Conservation (phyloP, 306 rosid species). For the Boehmeria nivea region DNA sequence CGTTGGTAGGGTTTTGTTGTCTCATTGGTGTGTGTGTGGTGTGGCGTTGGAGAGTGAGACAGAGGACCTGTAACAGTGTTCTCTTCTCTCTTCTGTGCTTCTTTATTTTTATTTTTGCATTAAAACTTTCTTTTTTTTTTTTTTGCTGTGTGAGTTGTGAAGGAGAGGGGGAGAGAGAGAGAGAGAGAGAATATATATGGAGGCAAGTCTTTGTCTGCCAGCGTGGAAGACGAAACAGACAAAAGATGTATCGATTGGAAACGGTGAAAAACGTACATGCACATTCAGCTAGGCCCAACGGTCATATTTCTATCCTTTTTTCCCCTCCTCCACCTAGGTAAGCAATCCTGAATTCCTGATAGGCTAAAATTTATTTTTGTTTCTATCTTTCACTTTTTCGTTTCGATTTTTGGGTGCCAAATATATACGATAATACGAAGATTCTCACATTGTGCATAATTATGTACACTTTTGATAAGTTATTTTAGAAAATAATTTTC, state of each 20-base stretch:
- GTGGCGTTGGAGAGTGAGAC: neutral
- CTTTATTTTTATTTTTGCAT: neutral
- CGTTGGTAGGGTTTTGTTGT: conserved; percentile 33
- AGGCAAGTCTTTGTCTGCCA: neutral
- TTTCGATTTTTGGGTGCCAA: too few relatives aligned
- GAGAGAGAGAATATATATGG: neutral
- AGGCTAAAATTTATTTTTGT: too few relatives aligned
- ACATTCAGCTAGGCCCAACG: conserved; percentile 16
- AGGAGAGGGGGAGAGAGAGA: neutral
- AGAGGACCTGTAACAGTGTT: neutral
- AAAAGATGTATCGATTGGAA: conserved; percentile 4
- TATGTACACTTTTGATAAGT: too few relatives aligned
- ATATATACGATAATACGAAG: too few relatives aligned
- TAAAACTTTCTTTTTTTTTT: neutral
- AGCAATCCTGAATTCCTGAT: too few relatives aligned
- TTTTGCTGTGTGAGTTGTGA: neutral
- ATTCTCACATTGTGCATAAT: too few relatives aligned
- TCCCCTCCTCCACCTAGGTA: too few relatives aligned
- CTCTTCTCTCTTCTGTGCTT: too few relatives aligned
- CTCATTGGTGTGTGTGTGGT: neutral
- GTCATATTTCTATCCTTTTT: conserved; percentile 19
- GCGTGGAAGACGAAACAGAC: too few relatives aligned
- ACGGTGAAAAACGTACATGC: conserved; percentile 6
- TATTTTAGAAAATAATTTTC: too few relatives aligned
- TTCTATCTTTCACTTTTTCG: too few relatives aligned